Conservation (phyloP, 2,329 filamentous ascomycete species). For the Fusarium sp. region DNA sequence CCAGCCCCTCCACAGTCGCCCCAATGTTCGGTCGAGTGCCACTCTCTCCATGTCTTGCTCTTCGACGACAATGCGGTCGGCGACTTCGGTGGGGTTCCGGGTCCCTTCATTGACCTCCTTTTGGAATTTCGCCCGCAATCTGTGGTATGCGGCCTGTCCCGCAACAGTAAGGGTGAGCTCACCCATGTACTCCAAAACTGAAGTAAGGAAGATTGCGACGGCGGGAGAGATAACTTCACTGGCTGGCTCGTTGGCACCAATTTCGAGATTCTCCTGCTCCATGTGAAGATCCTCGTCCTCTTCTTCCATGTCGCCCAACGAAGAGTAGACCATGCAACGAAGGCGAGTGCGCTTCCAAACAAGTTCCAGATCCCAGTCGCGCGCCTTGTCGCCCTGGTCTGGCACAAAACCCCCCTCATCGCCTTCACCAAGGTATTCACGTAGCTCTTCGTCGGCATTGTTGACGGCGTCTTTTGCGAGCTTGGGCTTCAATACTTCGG, state of each 20-base stretch:
- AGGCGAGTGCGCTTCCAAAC: conserved; percentile 94
- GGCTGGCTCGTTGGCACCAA: conserved; percentile 66
- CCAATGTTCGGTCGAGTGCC: conserved; percentile 88
- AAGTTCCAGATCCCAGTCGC: conserved; percentile 88
- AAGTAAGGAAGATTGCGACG: conserved; percentile 95
- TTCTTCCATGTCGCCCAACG: conserved; percentile 95
- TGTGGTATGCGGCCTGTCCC: conserved; percentile 83
- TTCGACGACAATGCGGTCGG: conserved; percentile 82
- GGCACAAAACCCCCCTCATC: conserved; percentile 78
- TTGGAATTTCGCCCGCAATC: conserved; percentile 70
- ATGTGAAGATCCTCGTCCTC: conserved; percentile 94
- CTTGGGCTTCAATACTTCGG: conserved; percentile 88
- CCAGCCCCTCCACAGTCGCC: conserved; percentile 94
- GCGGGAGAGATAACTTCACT: conserved; percentile 85
- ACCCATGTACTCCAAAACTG: conserved; percentile 92
- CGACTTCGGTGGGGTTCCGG: conserved; percentile 60
- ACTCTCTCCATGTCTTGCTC: conserved; percentile 94
- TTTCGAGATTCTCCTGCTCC: conserved; percentile 79
- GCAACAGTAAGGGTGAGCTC: conserved; percentile 91
- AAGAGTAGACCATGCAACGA: conserved; percentile 98
- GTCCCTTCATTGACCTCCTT: conserved; percentile 69
- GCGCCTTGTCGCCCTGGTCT: conserved; percentile 62
- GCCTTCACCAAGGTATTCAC: conserved; percentile 84
- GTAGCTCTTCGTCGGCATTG: conserved; percentile 86
- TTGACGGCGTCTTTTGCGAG: conserved; percentile 86